Percentiles rank a stretch among this genome's conserved stretches.
phyloP scores from a whole-genome alignment of 2,329 filamentous ascomycete genomes.

The Purpureocillium lavendulum region DNA sequence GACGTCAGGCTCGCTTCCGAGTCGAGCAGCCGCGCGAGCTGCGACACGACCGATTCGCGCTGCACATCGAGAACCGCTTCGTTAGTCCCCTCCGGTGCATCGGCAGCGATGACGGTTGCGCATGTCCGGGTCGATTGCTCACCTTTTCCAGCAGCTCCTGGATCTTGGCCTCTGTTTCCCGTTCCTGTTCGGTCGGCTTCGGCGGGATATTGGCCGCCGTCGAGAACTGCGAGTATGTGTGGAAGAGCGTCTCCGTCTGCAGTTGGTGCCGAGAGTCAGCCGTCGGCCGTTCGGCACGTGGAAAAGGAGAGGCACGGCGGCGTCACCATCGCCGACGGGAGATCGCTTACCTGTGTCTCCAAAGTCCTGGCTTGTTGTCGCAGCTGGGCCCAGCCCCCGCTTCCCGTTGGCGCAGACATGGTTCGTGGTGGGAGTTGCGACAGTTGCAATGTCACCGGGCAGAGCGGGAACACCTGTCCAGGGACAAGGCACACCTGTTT shows the following conservation, averaged over 20 bases:
- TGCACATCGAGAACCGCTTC: constrained; percentile 35
- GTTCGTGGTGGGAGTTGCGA: constrained; percentile 5
- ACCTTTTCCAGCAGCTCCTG: constrained; percentile 76
- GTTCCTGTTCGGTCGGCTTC: constrained; percentile 80
- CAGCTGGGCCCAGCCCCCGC: constrained; percentile 80
- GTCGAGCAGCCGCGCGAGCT: constrained; percentile 84
- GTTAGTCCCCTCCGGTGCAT: no score
- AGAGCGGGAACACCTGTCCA: not conserved
- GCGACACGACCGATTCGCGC: constrained; percentile 73
- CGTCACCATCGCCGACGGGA: not conserved
- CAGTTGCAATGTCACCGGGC: not conserved
- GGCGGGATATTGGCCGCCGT: constrained; percentile 68
- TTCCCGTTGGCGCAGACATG: constrained; percentile 47
- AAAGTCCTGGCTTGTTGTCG: constrained; percentile 84
- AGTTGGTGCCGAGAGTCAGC: no score
- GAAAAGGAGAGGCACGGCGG: not conserved
- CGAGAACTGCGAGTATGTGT: constrained; percentile 86
- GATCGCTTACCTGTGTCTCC: constrained; percentile 69
- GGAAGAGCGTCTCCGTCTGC: constrained; percentile 77
- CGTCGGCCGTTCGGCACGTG: no score
- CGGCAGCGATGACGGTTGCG: no score
- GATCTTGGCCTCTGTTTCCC: constrained; percentile 68
- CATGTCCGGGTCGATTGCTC: no score
- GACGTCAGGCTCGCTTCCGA: constrained; percentile 81
- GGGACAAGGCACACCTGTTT: not conserved